Evolutionary conservation across 768 basidiomycete species (phyloP), one percentile per base, ranked within the genome.

Genomic region (Xanthoconium purpureum): DNA sequence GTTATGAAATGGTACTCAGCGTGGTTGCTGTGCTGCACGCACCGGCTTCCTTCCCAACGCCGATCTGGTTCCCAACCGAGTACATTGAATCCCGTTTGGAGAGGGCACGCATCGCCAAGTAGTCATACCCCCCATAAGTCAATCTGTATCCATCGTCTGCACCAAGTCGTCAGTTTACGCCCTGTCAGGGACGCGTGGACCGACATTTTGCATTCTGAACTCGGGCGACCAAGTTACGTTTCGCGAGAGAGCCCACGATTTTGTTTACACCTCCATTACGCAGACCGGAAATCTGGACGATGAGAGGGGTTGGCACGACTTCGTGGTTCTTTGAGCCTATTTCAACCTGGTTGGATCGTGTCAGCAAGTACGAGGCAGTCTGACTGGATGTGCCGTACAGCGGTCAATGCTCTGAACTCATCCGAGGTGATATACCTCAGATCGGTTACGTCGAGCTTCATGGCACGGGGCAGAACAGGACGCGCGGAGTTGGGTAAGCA

Each of bases 81-180:
- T 88, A 77, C 74, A 99, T 81, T 0, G 91, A 84, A 54, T 93
- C 91, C 52, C 96, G 77, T 70, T 94, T 94, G 2, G 91, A 94
- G 70, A 98, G 77, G 3, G 97, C 89, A 35, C 94, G 83, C 79
- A 98, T 90, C 24, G 97, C 93, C 28, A 99, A 80, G 70, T 86
- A 98, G 65, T 99, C 97, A 61, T 97, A 94, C n/a, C 97, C 97
- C 36, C 97, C 97, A 68, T 99, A 99, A 5, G 97, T 98, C 61
- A 99, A 70, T 42, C 97, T 83, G 71, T 96, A 98, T 15, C 97
- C 97, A 64, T 99, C 97, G 72, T 99, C 96, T 98, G 62, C 50
- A 42, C 28, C 57, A 30, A 45, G 39, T 63, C 45, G 58, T 50
- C 13, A 30, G 24, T 12, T 12, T n/a, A 35, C 24, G 6, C 15